phyloP scores from a whole-genome alignment of 1,284 basidiomycete species.

The Pseudozyma sp. region DNA sequence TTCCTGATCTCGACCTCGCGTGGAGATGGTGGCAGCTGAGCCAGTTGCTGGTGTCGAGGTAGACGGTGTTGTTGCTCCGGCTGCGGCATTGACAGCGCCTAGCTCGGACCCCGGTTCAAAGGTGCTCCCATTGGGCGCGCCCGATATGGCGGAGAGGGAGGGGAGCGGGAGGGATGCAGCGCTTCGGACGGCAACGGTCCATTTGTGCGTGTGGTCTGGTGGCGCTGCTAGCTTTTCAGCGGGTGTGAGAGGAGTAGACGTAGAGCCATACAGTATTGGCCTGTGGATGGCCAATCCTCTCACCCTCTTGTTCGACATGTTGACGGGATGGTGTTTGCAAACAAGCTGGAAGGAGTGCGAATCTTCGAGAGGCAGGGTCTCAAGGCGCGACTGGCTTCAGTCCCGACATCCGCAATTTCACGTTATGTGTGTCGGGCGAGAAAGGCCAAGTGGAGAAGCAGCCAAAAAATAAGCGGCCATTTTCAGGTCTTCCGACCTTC shows the following conservation, averaged over 20 bases:
- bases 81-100: slow-evolving; percentile 27
- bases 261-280: slow-evolving; percentile 95
- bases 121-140: slow-evolving; percentile 16
- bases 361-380: slow-evolving; percentile 19
- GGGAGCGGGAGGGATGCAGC: slow-evolving; percentile 71
- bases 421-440: slow-evolving; percentile 27
- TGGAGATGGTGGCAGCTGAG: slow-evolving; percentile 43
- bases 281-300: slow-evolving; percentile 84
- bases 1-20: slow-evolving; percentile 61
- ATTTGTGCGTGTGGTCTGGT: slow-evolving; percentile 90
- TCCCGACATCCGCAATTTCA: slow-evolving; percentile 25
- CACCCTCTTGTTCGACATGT: slow-evolving; percentile 49
- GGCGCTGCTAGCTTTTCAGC: slow-evolving; percentile 76
- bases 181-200: slow-evolving; percentile 91
- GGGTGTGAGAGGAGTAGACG: slow-evolving; percentile 82
- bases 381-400: slow-evolving; percentile 4
- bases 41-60: slow-evolving; percentile 10
- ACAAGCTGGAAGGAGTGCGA: background rate
- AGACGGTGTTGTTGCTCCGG: slow-evolving; percentile 4
- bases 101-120: slow-evolving; percentile 39
- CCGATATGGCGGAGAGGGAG: slow-evolving; percentile 54
- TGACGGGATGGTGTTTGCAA: background rate
- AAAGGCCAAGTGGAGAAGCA: slow-evolving; percentile 27
- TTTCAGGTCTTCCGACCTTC: slow-evolving; percentile 13
- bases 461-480: background rate